phyloP scores from a whole-genome alignment of 345 rosid species.

The Limnanthes douglasii region DNA sequence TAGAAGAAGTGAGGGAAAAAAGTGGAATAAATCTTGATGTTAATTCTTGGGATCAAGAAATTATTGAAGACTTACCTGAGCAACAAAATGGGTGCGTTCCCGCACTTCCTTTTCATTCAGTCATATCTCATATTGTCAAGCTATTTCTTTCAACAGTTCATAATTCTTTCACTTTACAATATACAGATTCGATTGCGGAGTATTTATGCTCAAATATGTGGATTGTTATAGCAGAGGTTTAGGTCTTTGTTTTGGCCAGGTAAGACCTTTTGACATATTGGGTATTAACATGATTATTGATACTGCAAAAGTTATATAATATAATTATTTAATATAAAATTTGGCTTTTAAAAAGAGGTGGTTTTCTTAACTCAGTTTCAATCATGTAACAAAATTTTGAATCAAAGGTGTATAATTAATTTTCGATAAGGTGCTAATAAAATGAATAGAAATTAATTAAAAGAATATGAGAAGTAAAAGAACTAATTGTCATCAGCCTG shows the following conservation, averaged over 20 bases:
- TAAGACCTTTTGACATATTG: conserved; percentile 10
- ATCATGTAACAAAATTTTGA: too few relatives aligned
- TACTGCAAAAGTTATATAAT: neutral
- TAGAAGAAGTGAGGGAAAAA: conserved; percentile 88
- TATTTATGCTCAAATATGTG: conserved; percentile 91
- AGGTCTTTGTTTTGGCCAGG: conserved; percentile 81
- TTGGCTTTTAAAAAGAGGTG: neutral
- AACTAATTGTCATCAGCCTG: neutral
- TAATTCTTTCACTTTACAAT: conserved; percentile 4
- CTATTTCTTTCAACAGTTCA: neutral
- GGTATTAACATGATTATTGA: neutral
- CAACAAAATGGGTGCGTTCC: conserved; percentile 70
- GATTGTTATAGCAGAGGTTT: conserved; percentile 85
- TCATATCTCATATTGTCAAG: neutral
- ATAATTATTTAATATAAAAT: neutral
- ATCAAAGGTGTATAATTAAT: too few relatives aligned
- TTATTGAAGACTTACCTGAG: conserved; percentile 72
- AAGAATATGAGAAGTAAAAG: neutral
- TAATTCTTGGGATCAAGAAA: conserved; percentile 64
- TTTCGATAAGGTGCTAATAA: too few relatives aligned
- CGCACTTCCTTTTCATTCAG: neutral
- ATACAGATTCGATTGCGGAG: conserved; percentile 81
- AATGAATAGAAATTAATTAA: too few relatives aligned
- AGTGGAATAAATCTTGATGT: conserved; percentile 38
- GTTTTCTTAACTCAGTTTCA: too few relatives aligned